These are phyloP conservation scores for Exophiala aquamarina DNA, from an alignment of 2,329 filamentous ascomycete species.

Conservation along the genomic window DNA sequence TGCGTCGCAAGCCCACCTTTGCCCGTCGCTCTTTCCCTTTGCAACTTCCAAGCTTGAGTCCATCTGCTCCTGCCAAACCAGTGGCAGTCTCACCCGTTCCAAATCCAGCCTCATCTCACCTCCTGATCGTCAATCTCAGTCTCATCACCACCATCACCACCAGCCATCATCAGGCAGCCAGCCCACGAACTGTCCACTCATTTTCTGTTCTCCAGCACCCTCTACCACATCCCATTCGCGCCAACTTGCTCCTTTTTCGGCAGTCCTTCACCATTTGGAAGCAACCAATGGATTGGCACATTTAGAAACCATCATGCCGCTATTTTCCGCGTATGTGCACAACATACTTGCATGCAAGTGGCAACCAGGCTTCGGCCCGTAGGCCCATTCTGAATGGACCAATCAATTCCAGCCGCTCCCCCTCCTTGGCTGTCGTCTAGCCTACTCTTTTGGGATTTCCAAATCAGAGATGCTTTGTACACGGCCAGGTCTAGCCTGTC, in stretches of 20 bases:
- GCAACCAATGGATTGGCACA: too few species aligned
- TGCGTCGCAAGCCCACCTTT: too few species aligned
- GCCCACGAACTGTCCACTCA: background rate
- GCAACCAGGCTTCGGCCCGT: conserved; percentile 20
- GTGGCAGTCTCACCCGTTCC: too few species aligned
- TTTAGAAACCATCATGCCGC: conserved; percentile 9
- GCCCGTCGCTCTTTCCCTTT: too few species aligned
- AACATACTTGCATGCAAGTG: conserved; percentile 21
- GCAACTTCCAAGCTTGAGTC: too few species aligned
- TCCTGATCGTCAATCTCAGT: background rate
- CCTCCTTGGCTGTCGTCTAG: too few species aligned
- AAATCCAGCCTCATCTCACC: background rate
- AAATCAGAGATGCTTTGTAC: too few species aligned
- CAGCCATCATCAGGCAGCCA: background rate
- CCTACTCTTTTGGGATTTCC: too few species aligned
- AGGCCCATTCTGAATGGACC: conserved; percentile 2
- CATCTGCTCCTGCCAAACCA: too few species aligned
- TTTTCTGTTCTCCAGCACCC: background rate
- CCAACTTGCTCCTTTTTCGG: conserved; percentile 2
- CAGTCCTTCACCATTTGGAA: background rate
- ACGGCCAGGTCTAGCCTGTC: too few species aligned
- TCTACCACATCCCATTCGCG: background rate
- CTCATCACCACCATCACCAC: background rate
- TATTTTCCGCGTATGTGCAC: conserved; percentile 16
- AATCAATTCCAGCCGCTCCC: too few species aligned